Percentiles rank a stretch among this genome's conserved stretches.
These are phyloP conservation scores for Ceratobasidium sp. DNA, from an alignment of 1,284 basidiomycete genomes.

Conservation along the genomic window DNA sequence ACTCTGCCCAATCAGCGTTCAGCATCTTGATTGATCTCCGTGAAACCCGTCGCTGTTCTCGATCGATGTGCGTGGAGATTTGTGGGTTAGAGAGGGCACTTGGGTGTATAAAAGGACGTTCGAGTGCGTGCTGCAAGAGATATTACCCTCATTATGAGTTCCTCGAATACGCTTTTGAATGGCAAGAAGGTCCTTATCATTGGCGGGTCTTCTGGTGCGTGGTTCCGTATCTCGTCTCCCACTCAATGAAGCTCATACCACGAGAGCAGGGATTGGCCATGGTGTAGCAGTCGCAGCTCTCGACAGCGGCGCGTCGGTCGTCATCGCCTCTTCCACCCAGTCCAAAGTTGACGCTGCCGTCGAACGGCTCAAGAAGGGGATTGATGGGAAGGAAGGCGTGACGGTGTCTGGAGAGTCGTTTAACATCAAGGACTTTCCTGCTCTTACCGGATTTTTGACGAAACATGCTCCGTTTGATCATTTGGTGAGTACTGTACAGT, in stretches of 20 bases:
- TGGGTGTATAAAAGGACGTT: not conserved
- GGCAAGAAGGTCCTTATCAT: conserved; percentile 23
- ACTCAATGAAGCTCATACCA: not conserved
- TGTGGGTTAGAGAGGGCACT: too few species aligned
- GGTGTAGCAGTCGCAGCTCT: conserved; percentile 36
- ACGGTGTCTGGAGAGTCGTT: conserved; percentile 16
- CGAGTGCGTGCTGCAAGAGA: not conserved
- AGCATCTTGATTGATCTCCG: too few species aligned
- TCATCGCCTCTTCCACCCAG: conserved; percentile 39
- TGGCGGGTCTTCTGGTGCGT: conserved; percentile 27
- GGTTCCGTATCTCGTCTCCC: not conserved
- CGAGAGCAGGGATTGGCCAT: conserved; percentile 30
- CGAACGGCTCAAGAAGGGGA: conserved; percentile 23
- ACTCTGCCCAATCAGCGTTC: too few species aligned
- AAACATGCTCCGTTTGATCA: conserved; percentile 36
- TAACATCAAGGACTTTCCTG: conserved; percentile 15
- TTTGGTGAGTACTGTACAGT: not conserved
- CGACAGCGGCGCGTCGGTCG: conserved; percentile 35
- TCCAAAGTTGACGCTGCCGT: conserved; percentile 40
- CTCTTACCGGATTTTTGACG: conserved; percentile 26
- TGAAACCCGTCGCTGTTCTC: too few species aligned
- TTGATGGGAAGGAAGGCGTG: not conserved
- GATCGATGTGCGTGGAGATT: too few species aligned
- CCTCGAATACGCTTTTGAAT: not conserved
- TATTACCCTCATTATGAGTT: not conserved